A percentile compares a stretch with the other conserved stretches of the same genome.
Evolutionary conservation across 2,329 filamentous ascomycete genomes (phyloP).

Genomic region (Endocalyx cinctus): DNA sequence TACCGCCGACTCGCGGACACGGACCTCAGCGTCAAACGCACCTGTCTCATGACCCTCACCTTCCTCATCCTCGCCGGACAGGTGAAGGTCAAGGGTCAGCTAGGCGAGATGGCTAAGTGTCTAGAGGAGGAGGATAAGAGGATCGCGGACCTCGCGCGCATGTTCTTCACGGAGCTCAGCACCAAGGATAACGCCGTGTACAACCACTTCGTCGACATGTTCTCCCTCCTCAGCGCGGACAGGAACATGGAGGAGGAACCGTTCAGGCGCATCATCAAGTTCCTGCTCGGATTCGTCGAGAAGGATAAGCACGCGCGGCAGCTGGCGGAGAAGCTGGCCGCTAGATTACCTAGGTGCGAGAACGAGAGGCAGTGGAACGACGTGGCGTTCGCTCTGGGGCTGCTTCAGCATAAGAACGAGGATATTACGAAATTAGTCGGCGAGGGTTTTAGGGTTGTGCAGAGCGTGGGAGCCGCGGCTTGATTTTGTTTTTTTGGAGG

Average conservation of each 20-base stretch:
- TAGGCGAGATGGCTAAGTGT: constrained; percentile 99
- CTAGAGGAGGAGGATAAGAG: constrained; percentile 93
- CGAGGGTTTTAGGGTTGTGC: constrained; percentile 74
- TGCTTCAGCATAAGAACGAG: constrained; percentile 90
- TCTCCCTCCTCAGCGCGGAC: constrained; percentile 83
- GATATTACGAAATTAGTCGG: constrained; percentile 74
- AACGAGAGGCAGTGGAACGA: constrained; percentile 97
- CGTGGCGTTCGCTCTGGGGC: constrained; percentile 83
- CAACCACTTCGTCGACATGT: constrained; percentile 99
- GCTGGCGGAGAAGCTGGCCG: constrained; percentile 85
- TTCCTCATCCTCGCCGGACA: constrained; percentile 96
- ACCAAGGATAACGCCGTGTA: constrained; percentile 99
- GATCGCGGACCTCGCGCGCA: constrained; percentile 87
- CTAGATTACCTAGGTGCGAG: constrained; percentile 78
- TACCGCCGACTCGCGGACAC: constrained; percentile 88
- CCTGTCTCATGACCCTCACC: constrained; percentile 96
- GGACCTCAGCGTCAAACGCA: constrained; percentile 88
- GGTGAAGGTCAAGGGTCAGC: constrained; percentile 97
- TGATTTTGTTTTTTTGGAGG: no score
- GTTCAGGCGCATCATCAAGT: constrained; percentile 82
- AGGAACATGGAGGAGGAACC: constrained; percentile 81
- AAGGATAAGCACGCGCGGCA: constrained; percentile 99
- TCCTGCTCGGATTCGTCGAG: constrained; percentile 92
- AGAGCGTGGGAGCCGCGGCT: no score
- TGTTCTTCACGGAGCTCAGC: constrained; percentile 98